phyloP scores from a whole-genome alignment of 768 basidiomycete genomes.

The Kwoniella botswanensis region DNA sequence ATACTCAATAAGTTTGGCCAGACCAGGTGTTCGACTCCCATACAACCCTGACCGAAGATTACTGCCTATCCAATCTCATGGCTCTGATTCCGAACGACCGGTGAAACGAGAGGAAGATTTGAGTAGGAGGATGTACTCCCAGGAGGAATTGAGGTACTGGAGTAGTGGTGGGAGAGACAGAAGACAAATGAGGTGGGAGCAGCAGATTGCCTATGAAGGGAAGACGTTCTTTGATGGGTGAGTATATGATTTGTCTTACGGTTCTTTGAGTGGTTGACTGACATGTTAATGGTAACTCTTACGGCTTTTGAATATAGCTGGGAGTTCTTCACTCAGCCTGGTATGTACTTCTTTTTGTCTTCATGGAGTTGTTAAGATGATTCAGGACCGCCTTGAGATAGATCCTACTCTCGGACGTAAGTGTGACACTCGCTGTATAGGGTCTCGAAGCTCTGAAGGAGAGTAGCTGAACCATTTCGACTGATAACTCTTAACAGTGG shows the following conservation, averaged over 20 bases:
- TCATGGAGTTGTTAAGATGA: conserved; percentile 18
- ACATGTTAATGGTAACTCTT: conserved; percentile 16
- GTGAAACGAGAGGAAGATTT: background rate
- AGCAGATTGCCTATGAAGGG: conserved; percentile 45
- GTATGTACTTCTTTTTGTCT: conserved; percentile 26
- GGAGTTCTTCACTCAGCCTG: conserved; percentile 45
- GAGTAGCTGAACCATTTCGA: background rate
- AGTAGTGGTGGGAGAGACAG: conserved; percentile 2
- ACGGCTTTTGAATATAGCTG: conserved; percentile 29
- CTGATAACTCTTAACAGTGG: conserved; percentile 27
- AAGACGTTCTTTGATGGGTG: conserved; percentile 50
- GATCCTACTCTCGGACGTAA: conserved; percentile 55
- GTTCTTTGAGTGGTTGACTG: conserved; percentile 26
- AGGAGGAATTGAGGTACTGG: conserved; percentile 10
- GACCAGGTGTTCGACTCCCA: background rate
- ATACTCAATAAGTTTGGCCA: background rate
- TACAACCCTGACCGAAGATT: background rate
- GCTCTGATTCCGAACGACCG: background rate
- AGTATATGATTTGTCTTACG: conserved; percentile 3
- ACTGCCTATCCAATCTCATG: background rate
- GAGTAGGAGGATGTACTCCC: conserved; percentile 16
- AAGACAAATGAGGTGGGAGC: conserved; percentile 21
- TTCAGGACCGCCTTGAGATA: background rate
- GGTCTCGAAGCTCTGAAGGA: background rate
- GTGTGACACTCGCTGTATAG: conserved; percentile 13